Base-by-base conservation (phyloP, 1,284 basidiomycete species). In the Leccinum pachyderme region DNA sequence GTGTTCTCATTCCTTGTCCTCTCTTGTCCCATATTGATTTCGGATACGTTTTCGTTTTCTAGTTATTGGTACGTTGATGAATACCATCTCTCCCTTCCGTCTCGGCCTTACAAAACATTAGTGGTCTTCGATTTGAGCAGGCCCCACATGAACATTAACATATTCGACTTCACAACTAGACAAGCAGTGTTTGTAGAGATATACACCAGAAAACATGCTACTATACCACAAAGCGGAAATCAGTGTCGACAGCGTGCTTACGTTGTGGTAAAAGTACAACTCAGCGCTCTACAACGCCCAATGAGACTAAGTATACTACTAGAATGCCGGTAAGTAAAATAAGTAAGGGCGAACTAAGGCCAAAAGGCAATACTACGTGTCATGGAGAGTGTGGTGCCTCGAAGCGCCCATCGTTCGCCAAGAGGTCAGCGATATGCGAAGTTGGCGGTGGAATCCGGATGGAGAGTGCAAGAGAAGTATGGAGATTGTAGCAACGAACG, bases 91-190 rank as follows among this genome's bases (percentile, higher is more conserved):
- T 51, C 29, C 12, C 11, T 22, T 7, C 28, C 4, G 22, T 43
- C 47, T 54, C 3, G 47, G 24, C 31, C 56, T 59, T 52, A 65
- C 61, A n/a, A 59, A 44, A 35, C 53, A 2, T 37, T 65, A 95
- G 93, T 67, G 93, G 93, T 43, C 78, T 95, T 55, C 89, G 87
- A 52, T 96, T 89, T 70, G 82, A 89, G 70, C 83, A 86, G 67
- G 82, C 77, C 15, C 75, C 73, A 33, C 80, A 84, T 66, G 73
- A 75, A 51, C 72, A 77, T 58, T 74, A 61, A 69, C 3, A 25
- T 45, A 44, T 41, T 22, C 24, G 47, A 49, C 5, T 31, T 37
- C 39, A 13, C 24, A 28, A 31, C 28, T 47, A 48, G 37, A 53
- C 49, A 37, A 48, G 35, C 11, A n/a, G 29, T 48, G 43, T 45